phyloP scores from a whole-genome alignment of 2,329 filamentous ascomycete species.

The Zasmidium citrigriseum region DNA sequence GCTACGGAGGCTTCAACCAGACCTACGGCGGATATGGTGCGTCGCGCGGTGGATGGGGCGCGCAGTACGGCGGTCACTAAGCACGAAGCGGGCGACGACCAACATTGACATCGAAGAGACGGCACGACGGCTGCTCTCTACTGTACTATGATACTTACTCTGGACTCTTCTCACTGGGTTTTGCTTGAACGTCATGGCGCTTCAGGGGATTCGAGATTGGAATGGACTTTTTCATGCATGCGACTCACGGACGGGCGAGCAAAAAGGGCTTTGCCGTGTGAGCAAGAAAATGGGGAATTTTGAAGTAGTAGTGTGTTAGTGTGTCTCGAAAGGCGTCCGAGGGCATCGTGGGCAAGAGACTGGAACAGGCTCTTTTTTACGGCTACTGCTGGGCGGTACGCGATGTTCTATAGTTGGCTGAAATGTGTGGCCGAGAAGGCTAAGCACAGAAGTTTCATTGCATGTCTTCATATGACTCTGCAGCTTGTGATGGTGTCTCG shows the following conservation, averaged over 20 bases:
- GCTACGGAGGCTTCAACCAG: slow-evolving; percentile 38
- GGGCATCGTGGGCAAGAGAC: not conserved
- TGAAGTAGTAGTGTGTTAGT: slow-evolving; percentile 6
- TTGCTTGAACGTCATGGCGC: slow-evolving; percentile 2
- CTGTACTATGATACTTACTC: slow-evolving; percentile 8
- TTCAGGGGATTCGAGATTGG: slow-evolving; percentile 5
- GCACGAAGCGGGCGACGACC: slow-evolving; percentile 2
- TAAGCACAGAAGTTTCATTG: no score
- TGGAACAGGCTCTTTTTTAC: not conserved
- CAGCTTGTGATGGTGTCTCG: no score
- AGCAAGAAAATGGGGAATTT: slow-evolving; percentile 6
- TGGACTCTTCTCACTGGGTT: slow-evolving; percentile 7
- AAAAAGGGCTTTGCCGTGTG: not conserved
- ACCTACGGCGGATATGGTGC: slow-evolving; percentile 33
- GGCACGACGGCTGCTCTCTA: not conserved
- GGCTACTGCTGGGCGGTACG: not conserved
- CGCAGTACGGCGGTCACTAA: slow-evolving; percentile 34
- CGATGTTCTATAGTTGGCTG: slow-evolving; percentile 3
- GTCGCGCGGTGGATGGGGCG: slow-evolving; percentile 36
- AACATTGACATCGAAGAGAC: not conserved
- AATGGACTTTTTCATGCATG: slow-evolving; percentile 1
- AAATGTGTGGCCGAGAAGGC: not conserved
- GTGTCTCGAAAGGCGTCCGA: not conserved
- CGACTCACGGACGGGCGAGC: not conserved
- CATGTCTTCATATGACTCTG: no score